These are phyloP conservation scores for Drechslerella dactyloides DNA, from an alignment of 2,329 filamentous ascomycete genomes.

Conservation along the genomic window DNA sequence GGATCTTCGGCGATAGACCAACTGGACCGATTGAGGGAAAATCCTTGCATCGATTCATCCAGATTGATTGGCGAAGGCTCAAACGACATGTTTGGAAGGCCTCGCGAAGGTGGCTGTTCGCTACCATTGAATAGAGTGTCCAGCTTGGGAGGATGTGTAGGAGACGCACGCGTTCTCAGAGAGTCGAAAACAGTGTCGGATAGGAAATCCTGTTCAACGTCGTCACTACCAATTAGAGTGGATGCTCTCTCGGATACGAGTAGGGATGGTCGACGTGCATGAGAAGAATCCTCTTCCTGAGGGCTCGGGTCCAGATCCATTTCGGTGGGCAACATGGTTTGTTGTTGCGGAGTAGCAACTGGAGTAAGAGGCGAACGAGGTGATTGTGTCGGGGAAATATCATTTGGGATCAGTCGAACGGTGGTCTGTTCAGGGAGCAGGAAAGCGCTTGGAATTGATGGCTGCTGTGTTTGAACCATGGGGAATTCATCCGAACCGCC, in stretches of 20 bases:
- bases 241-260: conserved; percentile 55
- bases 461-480: conserved; percentile 16
- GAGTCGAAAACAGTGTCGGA: conserved; percentile 56
- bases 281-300: conserved; percentile 49
- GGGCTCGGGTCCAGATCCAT: conserved; percentile 49
- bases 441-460: conserved; percentile 15
- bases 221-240: conserved; percentile 55
- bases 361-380: conserved; percentile 39
- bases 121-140: conserved; percentile 44
- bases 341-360: conserved; percentile 35
- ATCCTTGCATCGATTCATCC: conserved; percentile 43
- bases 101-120: conserved; percentile 39
- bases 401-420: conserved; percentile 42
- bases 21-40: conserved; percentile 29
- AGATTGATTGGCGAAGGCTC: conserved; percentile 46
- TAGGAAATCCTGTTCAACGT: conserved; percentile 54
- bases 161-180: conserved; percentile 54
- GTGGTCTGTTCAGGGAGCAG: conserved; percentile 32
- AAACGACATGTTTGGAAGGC: conserved; percentile 28
- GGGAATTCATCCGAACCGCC: conserved; percentile 37
- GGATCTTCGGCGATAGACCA: conserved; percentile 45
- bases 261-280: conserved; percentile 51
- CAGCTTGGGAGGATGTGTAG: conserved; percentile 45
- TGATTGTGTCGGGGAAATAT: conserved; percentile 31
- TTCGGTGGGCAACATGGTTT: conserved; percentile 22